A percentile compares a stretch with the other conserved stretches of the same genome.
These are phyloP conservation scores for Beta lomatogona DNA, from an alignment of 179 eudicot genomes.

Conservation along the genomic window DNA sequence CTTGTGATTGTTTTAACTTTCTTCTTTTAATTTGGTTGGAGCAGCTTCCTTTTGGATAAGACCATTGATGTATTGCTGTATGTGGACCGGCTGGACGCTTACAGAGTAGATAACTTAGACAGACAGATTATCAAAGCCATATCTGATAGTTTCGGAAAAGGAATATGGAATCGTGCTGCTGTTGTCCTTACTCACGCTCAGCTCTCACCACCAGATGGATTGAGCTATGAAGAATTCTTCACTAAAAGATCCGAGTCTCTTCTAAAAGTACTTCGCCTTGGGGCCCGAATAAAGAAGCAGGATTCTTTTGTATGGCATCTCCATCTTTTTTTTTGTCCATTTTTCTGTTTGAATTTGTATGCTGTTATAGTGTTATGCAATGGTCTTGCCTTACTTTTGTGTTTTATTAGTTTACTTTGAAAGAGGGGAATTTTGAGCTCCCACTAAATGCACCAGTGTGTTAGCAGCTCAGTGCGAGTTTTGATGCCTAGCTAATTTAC, in stretches of 20 bases:
- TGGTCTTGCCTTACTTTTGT: background rate
- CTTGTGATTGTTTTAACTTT: background rate
- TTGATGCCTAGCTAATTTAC: no score
- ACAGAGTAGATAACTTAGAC: constrained; percentile 95
- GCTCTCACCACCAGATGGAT: constrained; percentile 94
- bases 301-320: constrained; percentile 52
- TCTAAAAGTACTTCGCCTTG: constrained; percentile 70
- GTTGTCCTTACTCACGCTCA: constrained; percentile 97
- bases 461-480: background rate
- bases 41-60: constrained; percentile 84
- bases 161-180: constrained; percentile 81
- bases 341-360: background rate
- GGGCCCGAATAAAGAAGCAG: constrained; percentile 63
- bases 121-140: constrained; percentile 83
- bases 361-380: background rate
- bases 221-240: constrained; percentile 85
- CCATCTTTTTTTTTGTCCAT: background rate
- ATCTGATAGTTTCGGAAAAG: constrained; percentile 84
- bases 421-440: background rate
- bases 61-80: constrained; percentile 91
- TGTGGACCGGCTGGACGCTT: constrained; percentile 91
- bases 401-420: background rate
- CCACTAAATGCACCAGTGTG: background rate
- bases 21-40: constrained; percentile 22
- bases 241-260: constrained; percentile 83